These are phyloP conservation scores for Talaromyces liani DNA, from an alignment of 495 filamentous ascomycete species.

Conservation along the genomic window DNA sequence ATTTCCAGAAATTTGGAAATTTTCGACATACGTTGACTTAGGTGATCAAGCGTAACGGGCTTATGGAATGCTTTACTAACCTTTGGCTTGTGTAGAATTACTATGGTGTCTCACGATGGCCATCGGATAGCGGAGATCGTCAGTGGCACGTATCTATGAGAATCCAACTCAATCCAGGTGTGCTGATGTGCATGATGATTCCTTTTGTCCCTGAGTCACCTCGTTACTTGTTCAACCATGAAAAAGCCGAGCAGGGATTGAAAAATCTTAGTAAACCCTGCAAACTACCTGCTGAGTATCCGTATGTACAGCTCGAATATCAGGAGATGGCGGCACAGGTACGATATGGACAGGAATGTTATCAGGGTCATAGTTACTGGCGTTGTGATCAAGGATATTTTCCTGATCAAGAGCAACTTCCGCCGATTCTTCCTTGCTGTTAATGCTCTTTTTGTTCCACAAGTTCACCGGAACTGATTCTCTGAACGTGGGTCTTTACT, in stretches of 20 bases:
- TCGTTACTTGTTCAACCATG: constrained; percentile 43
- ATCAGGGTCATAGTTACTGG: background rate
- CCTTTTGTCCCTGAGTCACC: constrained; percentile 42
- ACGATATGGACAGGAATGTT: constrained; percentile 19
- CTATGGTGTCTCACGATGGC: background rate
- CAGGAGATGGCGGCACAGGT: constrained; percentile 21
- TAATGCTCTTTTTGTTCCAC: background rate
- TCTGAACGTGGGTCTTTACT: background rate
- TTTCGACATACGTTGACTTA: background rate
- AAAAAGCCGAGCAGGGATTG: background rate
- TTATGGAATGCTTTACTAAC: background rate
- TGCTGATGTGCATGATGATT: constrained; percentile 27
- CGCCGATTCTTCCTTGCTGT: background rate
- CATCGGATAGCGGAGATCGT: background rate
- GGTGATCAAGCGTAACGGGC: background rate
- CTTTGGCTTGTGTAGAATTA: background rate
- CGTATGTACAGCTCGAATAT: constrained; percentile 44
- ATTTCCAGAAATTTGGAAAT: background rate
- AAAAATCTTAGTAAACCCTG: constrained; percentile 50
- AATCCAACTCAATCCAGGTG: constrained; percentile 49
- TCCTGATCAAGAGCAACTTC: constrained; percentile 9
- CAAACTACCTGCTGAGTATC: constrained; percentile 46
- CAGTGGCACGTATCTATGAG: constrained; percentile 33
- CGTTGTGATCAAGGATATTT: constrained; percentile 15
- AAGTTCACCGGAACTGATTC: background rate